A percentile compares a stretch with the other conserved stretches of the same genome.
phyloP scores from a whole-genome alignment of 192 early-diverging fungal species.

The Nowakowskiella sp. region DNA sequence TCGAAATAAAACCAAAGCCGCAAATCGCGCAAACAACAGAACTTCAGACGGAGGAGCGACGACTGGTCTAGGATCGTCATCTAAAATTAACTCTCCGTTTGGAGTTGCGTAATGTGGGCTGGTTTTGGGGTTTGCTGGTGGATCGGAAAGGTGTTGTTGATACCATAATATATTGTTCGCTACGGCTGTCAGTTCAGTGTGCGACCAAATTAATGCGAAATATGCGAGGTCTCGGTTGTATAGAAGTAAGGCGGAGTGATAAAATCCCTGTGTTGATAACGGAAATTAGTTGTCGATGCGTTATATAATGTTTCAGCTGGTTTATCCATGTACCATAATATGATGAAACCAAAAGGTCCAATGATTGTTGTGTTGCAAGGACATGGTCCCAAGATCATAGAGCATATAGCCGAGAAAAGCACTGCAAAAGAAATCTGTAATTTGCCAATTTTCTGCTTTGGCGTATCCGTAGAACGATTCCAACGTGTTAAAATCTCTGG shows the following conservation, averaged over 20 bases:
- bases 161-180: background rate
- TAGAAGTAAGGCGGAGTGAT: background rate
- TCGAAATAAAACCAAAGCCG: background rate
- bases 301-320: background rate
- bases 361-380: background rate
- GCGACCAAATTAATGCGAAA: background rate
- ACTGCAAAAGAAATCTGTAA: background rate
- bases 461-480: background rate
- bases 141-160: background rate
- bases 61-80: too few species aligned
- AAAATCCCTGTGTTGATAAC: conserved; percentile 2
- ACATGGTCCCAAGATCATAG: background rate
- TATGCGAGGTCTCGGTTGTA: background rate
- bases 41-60: background rate
- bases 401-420: background rate
- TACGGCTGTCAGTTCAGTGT: background rate
- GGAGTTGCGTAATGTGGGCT: too few species aligned
- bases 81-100: too few species aligned
- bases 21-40: background rate
- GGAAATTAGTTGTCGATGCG: background rate
- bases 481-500: background rate
- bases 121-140: too few species aligned
- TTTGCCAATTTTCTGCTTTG: background rate
- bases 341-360: background rate
- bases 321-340: background rate